These are phyloP conservation scores for Paecilomyces formosus DNA, from an alignment of 2,329 filamentous ascomycete genomes.

Conservation along the genomic window DNA sequence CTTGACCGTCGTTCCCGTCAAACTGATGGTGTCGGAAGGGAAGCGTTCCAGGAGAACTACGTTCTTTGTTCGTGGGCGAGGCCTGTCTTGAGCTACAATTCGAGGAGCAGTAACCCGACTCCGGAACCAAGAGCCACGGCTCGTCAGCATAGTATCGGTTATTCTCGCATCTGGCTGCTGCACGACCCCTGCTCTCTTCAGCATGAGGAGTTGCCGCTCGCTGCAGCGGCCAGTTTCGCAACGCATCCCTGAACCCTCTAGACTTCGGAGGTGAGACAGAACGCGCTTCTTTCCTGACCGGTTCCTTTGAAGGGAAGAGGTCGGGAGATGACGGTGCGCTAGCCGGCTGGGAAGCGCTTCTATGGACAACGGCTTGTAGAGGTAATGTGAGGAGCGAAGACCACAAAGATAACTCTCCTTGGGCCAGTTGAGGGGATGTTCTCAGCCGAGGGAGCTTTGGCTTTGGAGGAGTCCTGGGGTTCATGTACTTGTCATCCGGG, in stretches of 20 bases:
- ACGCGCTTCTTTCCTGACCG: conserved; percentile 20
- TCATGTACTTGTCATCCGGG: conserved; percentile 66
- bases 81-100: conserved; percentile 5
- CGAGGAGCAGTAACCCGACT: conserved; percentile 5
- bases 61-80: conserved; percentile 3
- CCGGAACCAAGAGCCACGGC: background rate
- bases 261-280: conserved; percentile 30
- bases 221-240: conserved; percentile 24
- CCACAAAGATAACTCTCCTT: conserved; percentile 14
- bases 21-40: conserved; percentile 11
- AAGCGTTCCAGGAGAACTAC: conserved; percentile 5
- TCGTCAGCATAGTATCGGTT: background rate
- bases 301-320: conserved; percentile 15
- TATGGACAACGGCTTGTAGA: conserved; percentile 15
- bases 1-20: conserved; percentile 2
- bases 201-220: conserved; percentile 9
- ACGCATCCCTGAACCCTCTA: conserved; percentile 28
- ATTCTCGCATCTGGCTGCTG: background rate
- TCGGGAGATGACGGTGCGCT: conserved; percentile 16
- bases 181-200: background rate
- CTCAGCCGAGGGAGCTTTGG: conserved; percentile 39
- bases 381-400: conserved; percentile 19
- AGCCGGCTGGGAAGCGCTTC: conserved; percentile 28
- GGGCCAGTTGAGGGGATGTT: conserved; percentile 33
- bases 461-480: conserved; percentile 54